These are phyloP conservation scores for Penicillium herquei DNA, from an alignment of 495 filamentous ascomycete species.

Conservation along the genomic window DNA sequence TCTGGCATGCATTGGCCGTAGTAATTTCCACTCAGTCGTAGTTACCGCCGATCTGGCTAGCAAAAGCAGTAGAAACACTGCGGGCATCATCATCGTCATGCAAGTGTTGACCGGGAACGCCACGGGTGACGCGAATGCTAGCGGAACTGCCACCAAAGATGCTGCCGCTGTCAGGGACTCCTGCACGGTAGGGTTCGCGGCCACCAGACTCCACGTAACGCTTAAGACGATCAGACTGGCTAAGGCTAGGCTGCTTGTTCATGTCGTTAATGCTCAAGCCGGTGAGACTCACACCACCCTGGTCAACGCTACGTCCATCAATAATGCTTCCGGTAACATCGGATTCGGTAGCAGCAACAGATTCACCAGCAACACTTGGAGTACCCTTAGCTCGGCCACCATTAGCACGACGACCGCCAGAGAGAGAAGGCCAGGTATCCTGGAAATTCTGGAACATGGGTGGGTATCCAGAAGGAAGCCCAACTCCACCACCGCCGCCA, in stretches of 20 bases:
- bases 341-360: slow-evolving; percentile 83
- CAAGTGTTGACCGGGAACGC: slow-evolving; percentile 42
- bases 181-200: slow-evolving; percentile 46
- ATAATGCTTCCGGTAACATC: slow-evolving; percentile 71
- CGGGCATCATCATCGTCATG: slow-evolving; percentile 85
- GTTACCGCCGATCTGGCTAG: slow-evolving; percentile 85
- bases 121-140: slow-evolving; percentile 53
- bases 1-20: slow-evolving; percentile 11
- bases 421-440: slow-evolving; percentile 83
- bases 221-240: slow-evolving; percentile 80
- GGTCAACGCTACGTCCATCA: slow-evolving; percentile 70
- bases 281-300: slow-evolving; percentile 81
- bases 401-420: slow-evolving; percentile 59
- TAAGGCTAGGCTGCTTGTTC: slow-evolving; percentile 75
- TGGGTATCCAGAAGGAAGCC: slow-evolving; percentile 77
- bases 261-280: slow-evolving; percentile 76
- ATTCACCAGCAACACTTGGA: slow-evolving; percentile 84
- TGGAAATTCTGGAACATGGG: slow-evolving; percentile 94
- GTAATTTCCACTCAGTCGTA: slow-evolving; percentile 71
- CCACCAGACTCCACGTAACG: slow-evolving; percentile 84
- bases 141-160: slow-evolving; percentile 75
- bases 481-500: slow-evolving; percentile 81
- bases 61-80: slow-evolving; percentile 93
- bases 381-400: slow-evolving; percentile 60
- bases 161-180: slow-evolving; percentile 58